phyloP scores from a whole-genome alignment of 495 filamentous ascomycete genomes.

The Tuber umbilicatum region DNA sequence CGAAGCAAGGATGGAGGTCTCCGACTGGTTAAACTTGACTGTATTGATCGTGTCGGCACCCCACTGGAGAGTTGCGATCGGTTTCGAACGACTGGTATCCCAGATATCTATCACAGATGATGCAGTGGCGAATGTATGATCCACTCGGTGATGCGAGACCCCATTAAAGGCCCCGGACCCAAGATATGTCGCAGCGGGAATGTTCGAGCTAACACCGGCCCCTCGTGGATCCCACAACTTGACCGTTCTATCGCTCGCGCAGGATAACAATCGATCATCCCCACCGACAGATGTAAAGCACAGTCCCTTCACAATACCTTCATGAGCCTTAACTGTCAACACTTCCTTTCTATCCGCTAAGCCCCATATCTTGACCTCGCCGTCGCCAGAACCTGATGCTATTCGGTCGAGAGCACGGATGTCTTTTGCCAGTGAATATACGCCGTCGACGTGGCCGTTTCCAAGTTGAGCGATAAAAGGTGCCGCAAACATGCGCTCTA shows the following conservation, averaged over 20 bases:
- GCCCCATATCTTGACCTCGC: slow-evolving; percentile 92
- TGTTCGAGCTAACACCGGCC: slow-evolving; percentile 47
- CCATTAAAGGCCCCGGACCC: slow-evolving; percentile 76
- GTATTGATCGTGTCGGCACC: slow-evolving; percentile 81
- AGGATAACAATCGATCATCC: slow-evolving; percentile 79
- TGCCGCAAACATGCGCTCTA: slow-evolving; percentile 92
- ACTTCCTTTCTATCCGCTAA: slow-evolving; percentile 69
- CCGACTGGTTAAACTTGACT: slow-evolving; percentile 84
- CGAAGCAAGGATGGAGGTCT: slow-evolving; percentile 82
- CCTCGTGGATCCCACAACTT: slow-evolving; percentile 73
- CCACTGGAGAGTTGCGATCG: slow-evolving; percentile 36
- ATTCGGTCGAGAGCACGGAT: slow-evolving; percentile 61
- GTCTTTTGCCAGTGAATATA: slow-evolving; percentile 69
- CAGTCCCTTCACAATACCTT: slow-evolving; percentile 85
- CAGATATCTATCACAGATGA: slow-evolving; percentile 79
- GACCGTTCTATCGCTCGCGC: slow-evolving; percentile 75
- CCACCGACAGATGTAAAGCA: slow-evolving; percentile 59
- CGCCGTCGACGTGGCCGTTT: slow-evolving; percentile 87
- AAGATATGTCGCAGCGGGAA: slow-evolving; percentile 73
- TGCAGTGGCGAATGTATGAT: slow-evolving; percentile 68
- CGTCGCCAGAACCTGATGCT: slow-evolving; percentile 75
- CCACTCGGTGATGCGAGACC: slow-evolving; percentile 68
- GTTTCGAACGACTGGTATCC: slow-evolving; percentile 51
- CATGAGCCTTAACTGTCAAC: slow-evolving; percentile 74
- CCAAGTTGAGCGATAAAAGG: slow-evolving; percentile 87